Conservation (phyloP, 148 eudicot genomes). For the Chenopodium formosanum region DNA sequence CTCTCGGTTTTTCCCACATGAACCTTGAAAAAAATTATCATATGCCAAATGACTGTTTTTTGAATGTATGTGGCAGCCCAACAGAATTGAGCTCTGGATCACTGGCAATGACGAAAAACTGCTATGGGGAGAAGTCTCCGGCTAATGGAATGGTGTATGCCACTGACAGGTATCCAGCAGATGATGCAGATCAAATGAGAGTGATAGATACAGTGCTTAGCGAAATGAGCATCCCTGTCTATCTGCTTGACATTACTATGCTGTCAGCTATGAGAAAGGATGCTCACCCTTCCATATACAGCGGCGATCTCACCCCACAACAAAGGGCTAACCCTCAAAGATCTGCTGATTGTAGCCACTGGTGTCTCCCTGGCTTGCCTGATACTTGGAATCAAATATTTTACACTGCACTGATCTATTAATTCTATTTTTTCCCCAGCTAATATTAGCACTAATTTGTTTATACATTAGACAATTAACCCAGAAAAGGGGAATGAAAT, state of each 20-base stretch:
- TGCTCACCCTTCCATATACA: slow-evolving; percentile 87
- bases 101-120: slow-evolving; percentile 38
- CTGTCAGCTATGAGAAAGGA: slow-evolving; percentile 89
- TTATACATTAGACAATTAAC: not conserved
- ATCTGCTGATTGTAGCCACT: slow-evolving; percentile 83
- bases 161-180: slow-evolving; percentile 32
- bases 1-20: not conserved
- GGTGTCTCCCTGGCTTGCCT: slow-evolving; percentile 97
- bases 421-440: not conserved
- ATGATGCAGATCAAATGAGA: slow-evolving; percentile 48
- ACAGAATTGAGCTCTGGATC: slow-evolving; percentile 29
- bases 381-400: slow-evolving; percentile 97
- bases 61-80: slow-evolving; percentile 48
- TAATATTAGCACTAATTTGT: slow-evolving; percentile 1
- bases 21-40: not conserved
- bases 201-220: slow-evolving; percentile 46
- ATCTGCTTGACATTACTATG: slow-evolving; percentile 69
- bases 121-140: slow-evolving; percentile 79
- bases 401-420: slow-evolving; percentile 59
- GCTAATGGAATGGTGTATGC: slow-evolving; percentile 50
- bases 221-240: slow-evolving; percentile 61
- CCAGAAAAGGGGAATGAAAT: slow-evolving; percentile 2
- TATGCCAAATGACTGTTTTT: not conserved
- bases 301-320: slow-evolving; percentile 63
- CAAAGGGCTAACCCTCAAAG: slow-evolving; percentile 71